phyloP scores from a whole-genome alignment of 768 basidiomycete species.

The Russula dissimulans region DNA sequence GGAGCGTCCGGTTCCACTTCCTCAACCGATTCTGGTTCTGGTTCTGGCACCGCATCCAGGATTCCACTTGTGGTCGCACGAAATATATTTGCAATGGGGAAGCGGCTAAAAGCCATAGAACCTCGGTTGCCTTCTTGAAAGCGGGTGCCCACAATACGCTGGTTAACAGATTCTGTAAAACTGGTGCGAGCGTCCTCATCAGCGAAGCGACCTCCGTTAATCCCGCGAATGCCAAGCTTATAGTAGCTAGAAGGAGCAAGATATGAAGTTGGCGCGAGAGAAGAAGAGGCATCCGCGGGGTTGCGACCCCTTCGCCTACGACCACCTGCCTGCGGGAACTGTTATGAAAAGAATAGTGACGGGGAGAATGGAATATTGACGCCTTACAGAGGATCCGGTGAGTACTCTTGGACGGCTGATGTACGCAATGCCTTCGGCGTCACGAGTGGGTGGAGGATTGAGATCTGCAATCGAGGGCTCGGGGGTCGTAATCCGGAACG shows the following conservation, averaged over 20 bases:
- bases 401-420: conserved; percentile 66
- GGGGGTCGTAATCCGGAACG: conserved; percentile 63
- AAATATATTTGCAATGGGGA: conserved; percentile 53
- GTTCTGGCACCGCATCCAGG: conserved; percentile 27
- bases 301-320: conserved; percentile 43
- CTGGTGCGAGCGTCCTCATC: conserved; percentile 35
- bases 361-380: neutral
- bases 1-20: conserved; percentile 22
- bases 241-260: conserved; percentile 76
- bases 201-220: conserved; percentile 50
- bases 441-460: conserved; percentile 25
- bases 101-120: conserved; percentile 45
- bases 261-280: conserved; percentile 68
- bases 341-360: neutral
- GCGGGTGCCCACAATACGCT: conserved; percentile 55
- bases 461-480: conserved; percentile 62
- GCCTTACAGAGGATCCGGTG: conserved; percentile 23
- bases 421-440: conserved; percentile 39
- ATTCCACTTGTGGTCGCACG: conserved; percentile 43
- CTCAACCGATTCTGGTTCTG: neutral
- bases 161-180: conserved; percentile 50
- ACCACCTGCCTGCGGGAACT: conserved; percentile 27
- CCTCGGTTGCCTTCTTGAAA: conserved; percentile 66
- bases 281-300: conserved; percentile 57
- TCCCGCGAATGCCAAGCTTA: conserved; percentile 54